Percentiles rank a stretch among this genome's conserved stretches.
phyloP scores from a whole-genome alignment of 2,329 filamentous ascomycete species.

The Ploettnerulaceae sp. region DNA sequence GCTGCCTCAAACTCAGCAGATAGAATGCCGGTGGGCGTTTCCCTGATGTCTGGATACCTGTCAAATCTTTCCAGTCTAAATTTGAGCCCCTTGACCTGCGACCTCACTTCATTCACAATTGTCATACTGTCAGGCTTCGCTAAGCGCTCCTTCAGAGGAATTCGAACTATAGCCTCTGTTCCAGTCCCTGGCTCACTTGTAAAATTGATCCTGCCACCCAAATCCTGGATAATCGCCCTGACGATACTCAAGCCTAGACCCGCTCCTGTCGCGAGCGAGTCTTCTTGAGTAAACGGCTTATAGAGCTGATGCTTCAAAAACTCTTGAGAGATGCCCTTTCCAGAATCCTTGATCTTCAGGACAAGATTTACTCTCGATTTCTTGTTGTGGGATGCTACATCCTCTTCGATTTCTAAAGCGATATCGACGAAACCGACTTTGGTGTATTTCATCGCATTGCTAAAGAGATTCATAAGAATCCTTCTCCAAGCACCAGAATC shows the following conservation, averaged over 20 bases:
- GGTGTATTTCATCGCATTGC: conserved; percentile 60
- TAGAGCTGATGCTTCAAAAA: conserved; percentile 57
- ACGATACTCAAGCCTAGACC: conserved; percentile 62
- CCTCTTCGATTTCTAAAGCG: conserved; percentile 33
- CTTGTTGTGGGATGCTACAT: conserved; percentile 16
- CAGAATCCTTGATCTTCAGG: conserved; percentile 55
- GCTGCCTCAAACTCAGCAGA: conserved; percentile 26
- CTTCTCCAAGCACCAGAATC: conserved; percentile 48
- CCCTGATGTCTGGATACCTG: conserved; percentile 30
- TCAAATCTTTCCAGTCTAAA: conserved; percentile 29
- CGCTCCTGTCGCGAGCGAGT: conserved; percentile 54
- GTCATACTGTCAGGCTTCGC: conserved; percentile 12
- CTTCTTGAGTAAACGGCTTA: conserved; percentile 59
- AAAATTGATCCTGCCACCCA: conserved; percentile 56
- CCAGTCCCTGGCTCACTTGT: conserved; percentile 48
- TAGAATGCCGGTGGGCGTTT: conserved; percentile 32
- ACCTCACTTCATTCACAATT: conserved; percentile 19
- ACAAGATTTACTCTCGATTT: conserved; percentile 23
- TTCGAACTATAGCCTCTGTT: conserved; percentile 42
- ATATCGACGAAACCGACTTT: conserved; percentile 46
- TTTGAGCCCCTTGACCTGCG: conserved; percentile 18
- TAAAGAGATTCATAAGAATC: conserved; percentile 58
- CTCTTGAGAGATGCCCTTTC: conserved; percentile 58
- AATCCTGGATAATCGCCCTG: conserved; percentile 51
- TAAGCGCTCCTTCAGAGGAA: conserved; percentile 25